Evolutionary conservation across 2,329 filamentous ascomycete genomes (phyloP), one percentile per base, ranked within the genome.

Genomic region (Trichoderma sp.): DNA sequence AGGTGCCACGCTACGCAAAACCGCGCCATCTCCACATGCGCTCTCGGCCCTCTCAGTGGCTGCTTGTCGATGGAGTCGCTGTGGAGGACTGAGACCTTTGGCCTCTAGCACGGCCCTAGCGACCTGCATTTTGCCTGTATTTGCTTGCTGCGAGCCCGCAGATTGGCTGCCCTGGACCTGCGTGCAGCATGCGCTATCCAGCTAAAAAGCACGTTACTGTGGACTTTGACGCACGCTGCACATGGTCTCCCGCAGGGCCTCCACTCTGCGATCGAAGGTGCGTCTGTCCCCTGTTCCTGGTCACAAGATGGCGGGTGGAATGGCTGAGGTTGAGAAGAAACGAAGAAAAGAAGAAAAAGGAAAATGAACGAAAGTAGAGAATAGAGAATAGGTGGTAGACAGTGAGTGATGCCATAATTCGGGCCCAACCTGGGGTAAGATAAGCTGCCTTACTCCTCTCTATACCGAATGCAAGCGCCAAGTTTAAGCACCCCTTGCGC

Each of bases 161-260:
- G 63, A 66, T 66, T 66, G 63, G 63, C 63, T 47, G 59, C 43
- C 27, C 47, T 43, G 40, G 59, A 66, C 57, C 57, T 66, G 16
- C 49, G 13, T 62, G 59, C 59, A 61, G 37, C 59, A 61, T 49
- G 62, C 52, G 35, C 53, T 66, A 31, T 57, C 62, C 62, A 57
- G 31, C 27, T 55, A 31, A 57, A 31, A 31, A 27, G 27, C 53
- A 31, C 49, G 29, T 53, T n/a, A 37, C 63, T 57, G 63, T 49
- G 37, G 63, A 58, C 63, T 58, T 64, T 55, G 49, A 55, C 53
- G 63, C 63, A 66, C 53, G 53, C 63, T 57, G 63, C 63, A 66
- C 63, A 66, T 66, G 63, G 63, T 53, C 53, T 66, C 63, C 63
- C 63, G 63, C 62, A 47, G 19, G 5, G 63, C 61, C 52, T 66